Conservation (phyloP, 2,329 filamentous ascomycete species). For the Aspergillus udagawae region DNA sequence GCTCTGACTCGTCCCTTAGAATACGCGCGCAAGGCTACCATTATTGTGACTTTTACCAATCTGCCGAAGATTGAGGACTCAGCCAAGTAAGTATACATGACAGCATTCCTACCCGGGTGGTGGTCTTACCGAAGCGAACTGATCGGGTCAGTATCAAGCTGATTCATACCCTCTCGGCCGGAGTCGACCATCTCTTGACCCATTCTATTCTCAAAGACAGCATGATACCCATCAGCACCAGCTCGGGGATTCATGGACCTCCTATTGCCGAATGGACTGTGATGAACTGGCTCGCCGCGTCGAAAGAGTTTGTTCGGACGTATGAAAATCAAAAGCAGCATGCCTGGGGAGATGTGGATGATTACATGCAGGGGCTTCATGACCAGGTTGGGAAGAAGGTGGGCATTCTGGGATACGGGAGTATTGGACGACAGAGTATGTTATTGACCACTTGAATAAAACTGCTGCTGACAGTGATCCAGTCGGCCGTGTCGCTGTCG, state of each 20-base stretch:
- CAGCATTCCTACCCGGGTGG: neutral
- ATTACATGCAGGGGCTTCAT: conserved; percentile 27
- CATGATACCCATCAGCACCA: conserved; percentile 52
- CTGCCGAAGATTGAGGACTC: conserved; percentile 26
- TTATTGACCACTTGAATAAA: conserved; percentile 3
- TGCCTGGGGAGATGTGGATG: conserved; percentile 41
- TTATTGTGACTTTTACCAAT: conserved; percentile 23
- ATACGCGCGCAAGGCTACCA: conserved; percentile 18
- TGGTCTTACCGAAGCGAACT: neutral
- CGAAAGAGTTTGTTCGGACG: conserved; percentile 52
- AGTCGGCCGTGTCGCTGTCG: conserved; percentile 56
- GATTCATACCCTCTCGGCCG: conserved; percentile 57
- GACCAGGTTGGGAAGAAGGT: conserved; percentile 58
- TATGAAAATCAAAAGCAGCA: conserved; percentile 57
- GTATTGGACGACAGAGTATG: conserved; percentile 58
- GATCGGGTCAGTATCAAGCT: conserved; percentile 37
- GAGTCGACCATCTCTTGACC: conserved; percentile 52
- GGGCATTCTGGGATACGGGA: conserved; percentile 60
- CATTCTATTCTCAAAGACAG: conserved; percentile 52
- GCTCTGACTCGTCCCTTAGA: conserved; percentile 10
- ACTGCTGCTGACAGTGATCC: conserved; percentile 3
- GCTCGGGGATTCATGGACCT: conserved; percentile 57
- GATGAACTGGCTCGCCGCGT: conserved; percentile 57
- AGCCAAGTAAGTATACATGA: conserved; percentile 17
- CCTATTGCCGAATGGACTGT: conserved; percentile 66